These are phyloP conservation scores for Coemansia sp. DNA, from an alignment of 192 early-diverging fungal genomes.

Conservation along the genomic window DNA sequence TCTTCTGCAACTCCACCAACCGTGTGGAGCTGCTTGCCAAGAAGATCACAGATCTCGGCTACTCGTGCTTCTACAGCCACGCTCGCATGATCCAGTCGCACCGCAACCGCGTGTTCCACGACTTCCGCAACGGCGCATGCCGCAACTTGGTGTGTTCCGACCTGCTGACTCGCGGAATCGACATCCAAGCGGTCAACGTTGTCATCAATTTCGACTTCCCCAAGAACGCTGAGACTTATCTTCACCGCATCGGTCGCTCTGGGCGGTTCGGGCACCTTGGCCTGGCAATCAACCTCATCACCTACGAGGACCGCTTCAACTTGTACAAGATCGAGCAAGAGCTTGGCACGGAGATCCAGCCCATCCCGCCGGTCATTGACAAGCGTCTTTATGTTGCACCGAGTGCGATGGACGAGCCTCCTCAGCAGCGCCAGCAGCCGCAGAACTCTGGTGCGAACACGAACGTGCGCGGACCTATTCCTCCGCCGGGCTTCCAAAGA, in stretches of 20 bases:
- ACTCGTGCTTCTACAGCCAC: conserved; percentile 99
- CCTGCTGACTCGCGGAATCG: conserved; percentile 96
- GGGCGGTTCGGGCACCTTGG: conserved; percentile 96
- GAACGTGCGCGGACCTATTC: conserved; percentile 29
- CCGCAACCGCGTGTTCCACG: conserved; percentile 99
- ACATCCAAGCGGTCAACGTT: conserved; percentile 99
- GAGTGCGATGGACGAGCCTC: conserved; percentile 68
- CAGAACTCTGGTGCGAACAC: conserved; percentile 11
- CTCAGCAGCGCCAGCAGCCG: conserved; percentile 58
- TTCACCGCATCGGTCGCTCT: conserved; percentile 98
- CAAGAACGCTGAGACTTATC: conserved; percentile 98
- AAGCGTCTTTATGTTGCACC: conserved; percentile 86
- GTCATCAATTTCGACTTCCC: conserved; percentile 99
- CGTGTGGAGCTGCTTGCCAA: conserved; percentile 98
- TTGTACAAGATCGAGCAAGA: conserved; percentile 98
- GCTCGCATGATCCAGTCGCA: conserved; percentile 98
- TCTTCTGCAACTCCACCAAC: conserved; percentile 99
- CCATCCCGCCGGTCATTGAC: conserved; percentile 97
- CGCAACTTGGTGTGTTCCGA: conserved; percentile 98
- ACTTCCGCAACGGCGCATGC: conserved; percentile 97
- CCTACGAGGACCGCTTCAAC: conserved; percentile 97
- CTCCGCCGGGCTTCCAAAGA: conserved; percentile 33
- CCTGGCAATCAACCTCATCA: conserved; percentile 97
- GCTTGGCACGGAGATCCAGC: conserved; percentile 96
- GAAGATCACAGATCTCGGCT: conserved; percentile 99